Percentiles rank a stretch among this genome's conserved stretches.
Evolutionary conservation across 1,139 yeast species (phyloP).

Genomic region (Protomyces inouyei): DNA sequence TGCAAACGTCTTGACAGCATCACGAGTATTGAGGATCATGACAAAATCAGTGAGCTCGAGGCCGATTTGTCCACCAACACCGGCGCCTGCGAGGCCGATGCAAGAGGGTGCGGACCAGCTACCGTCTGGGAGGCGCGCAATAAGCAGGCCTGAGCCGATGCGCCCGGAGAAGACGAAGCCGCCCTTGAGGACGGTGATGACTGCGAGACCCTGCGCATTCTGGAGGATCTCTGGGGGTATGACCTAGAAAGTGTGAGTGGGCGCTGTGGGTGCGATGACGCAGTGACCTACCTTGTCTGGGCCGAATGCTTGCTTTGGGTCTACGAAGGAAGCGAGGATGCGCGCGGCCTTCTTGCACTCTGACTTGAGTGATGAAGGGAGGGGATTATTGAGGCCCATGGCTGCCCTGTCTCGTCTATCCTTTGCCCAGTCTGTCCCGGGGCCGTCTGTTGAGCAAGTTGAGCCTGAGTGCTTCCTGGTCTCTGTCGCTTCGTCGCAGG

Average conservation of each 20-base stretch:
- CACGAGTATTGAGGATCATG: slow-evolving; percentile 74
- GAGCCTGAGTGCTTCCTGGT: no score
- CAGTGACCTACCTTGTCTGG: slow-evolving; percentile 44
- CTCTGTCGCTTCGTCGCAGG: no score
- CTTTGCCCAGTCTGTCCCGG: no score
- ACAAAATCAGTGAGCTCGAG: slow-evolving; percentile 96
- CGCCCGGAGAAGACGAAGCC: slow-evolving; percentile 94
- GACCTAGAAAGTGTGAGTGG: not conserved
- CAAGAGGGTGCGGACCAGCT: slow-evolving; percentile 98
- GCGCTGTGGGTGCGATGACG: not conserved
- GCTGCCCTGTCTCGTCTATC: no score
- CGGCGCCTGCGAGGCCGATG: slow-evolving; percentile 75
- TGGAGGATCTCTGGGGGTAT: slow-evolving; percentile 85
- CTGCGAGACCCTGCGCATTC: slow-evolving; percentile 88
- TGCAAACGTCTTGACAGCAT: slow-evolving; percentile 92
- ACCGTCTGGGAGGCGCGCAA: slow-evolving; percentile 91
- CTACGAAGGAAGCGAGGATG: slow-evolving; percentile 24
- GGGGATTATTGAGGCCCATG: slow-evolving; percentile 87
- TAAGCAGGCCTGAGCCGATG: slow-evolving; percentile 95
- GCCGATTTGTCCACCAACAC: slow-evolving; percentile 97
- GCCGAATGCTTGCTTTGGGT: slow-evolving; percentile 28
- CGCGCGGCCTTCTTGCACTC: slow-evolving; percentile 81
- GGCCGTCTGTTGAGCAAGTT: no score
- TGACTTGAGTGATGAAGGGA: slow-evolving; percentile 81
- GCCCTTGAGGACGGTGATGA: slow-evolving; percentile 75